These are phyloP conservation scores for Puya raimondii DNA, from an alignment of 176 grass and related monocot genomes.

Conservation along the genomic window DNA sequence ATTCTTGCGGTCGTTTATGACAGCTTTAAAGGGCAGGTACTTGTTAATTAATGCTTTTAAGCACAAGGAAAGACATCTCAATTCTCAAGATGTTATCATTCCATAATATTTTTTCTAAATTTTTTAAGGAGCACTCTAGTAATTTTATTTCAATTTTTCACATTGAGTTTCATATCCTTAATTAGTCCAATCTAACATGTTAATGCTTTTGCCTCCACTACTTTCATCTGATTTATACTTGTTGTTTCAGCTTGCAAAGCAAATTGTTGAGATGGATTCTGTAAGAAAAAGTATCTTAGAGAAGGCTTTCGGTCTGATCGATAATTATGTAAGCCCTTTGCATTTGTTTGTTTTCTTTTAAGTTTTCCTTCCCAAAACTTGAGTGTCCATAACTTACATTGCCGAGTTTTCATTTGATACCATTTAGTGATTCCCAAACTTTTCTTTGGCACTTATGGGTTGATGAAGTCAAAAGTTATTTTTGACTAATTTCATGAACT, in stretches of 20 bases:
- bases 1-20: conserved; percentile 99
- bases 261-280: conserved; percentile 64
- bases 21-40: conserved; percentile 94
- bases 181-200: background rate
- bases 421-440: no score
- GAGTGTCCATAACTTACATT: no score
- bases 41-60: background rate
- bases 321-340: conserved; percentile 53
- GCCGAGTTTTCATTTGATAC: background rate
- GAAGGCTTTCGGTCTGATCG: conserved; percentile 90
- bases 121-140: background rate
- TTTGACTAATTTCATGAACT: no score
- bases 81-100: background rate
- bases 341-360: background rate
- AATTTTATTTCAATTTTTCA: background rate
- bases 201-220: background rate
- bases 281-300: conserved; percentile 64
- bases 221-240: conserved; percentile 16
- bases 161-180: background rate
- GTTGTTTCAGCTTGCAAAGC: conserved; percentile 68
- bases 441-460: no score
- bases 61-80: background rate
- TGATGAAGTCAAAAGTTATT: no score
- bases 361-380: background rate
- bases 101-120: background rate